These are phyloP conservation scores for Geranium rotundifolium DNA, from an alignment of 345 rosid species.

Conservation along the genomic window DNA sequence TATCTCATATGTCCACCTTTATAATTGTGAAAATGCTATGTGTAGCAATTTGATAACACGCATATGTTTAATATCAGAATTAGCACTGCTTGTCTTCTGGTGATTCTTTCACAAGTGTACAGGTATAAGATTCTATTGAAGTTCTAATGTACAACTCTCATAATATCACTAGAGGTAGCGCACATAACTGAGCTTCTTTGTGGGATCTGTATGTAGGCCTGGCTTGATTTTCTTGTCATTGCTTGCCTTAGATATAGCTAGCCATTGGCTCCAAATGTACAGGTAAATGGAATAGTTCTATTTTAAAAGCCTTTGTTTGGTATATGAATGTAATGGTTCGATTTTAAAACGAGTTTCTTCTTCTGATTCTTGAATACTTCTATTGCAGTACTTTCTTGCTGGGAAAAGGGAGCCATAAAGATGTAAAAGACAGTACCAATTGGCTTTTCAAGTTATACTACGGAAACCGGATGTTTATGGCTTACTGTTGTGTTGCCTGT, in stretches of 20 bases:
- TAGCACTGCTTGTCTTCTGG: conserved; percentile 91
- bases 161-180: neutral
- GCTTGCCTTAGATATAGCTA: conserved; percentile 78
- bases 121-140: conserved; percentile 23
- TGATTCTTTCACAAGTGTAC: conserved; percentile 79
- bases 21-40: neutral
- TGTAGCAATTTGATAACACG: neutral
- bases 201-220: conserved; percentile 45
- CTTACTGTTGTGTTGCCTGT: conserved; percentile 82
- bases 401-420: conserved; percentile 89
- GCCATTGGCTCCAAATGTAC: conserved; percentile 97
- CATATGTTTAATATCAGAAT: conserved; percentile 35
- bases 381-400: conserved; percentile 71
- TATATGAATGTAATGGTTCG: neutral
- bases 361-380: conserved; percentile 9
- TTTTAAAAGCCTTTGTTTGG: neutral
- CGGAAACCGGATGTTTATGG: conserved; percentile 90
- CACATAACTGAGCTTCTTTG: conserved; percentile 2
- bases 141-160: neutral
- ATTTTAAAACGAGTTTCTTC: neutral
- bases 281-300: conserved; percentile 30
- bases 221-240: conserved; percentile 73
- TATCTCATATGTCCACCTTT: no score
- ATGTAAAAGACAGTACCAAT: conserved; percentile 81
- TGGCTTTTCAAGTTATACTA: conserved; percentile 91